Conservation (phyloP, 2,329 filamentous ascomycete species). For the Xylariaceae sp. region DNA sequence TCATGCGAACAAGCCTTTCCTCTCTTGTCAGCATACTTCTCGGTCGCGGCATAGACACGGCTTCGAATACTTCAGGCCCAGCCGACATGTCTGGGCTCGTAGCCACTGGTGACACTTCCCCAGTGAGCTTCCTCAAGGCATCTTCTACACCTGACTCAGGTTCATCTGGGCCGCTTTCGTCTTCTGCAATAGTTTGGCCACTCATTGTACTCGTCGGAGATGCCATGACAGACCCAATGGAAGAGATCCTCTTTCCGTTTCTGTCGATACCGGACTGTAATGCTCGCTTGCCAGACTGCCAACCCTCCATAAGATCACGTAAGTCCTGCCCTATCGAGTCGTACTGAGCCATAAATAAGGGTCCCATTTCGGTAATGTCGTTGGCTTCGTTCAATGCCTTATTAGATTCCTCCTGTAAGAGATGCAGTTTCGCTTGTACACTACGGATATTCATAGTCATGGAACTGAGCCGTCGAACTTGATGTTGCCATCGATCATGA, state of each 20-base stretch:
- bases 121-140: conserved; percentile 74
- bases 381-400: conserved; percentile 69
- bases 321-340: conserved; percentile 90
- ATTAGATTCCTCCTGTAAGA: conserved; percentile 86
- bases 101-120: conserved; percentile 52
- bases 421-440: conserved; percentile 89
- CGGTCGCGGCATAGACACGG: conserved; percentile 70
- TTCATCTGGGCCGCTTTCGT: conserved; percentile 53
- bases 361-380: conserved; percentile 70
- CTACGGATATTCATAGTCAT: conserved; percentile 87
- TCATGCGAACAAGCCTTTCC: conserved; percentile 81
- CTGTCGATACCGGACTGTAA: conserved; percentile 77
- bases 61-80: conserved; percentile 83
- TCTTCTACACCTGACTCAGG: conserved; percentile 44
- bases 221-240: conserved; percentile 51
- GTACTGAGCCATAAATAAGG: conserved; percentile 79
- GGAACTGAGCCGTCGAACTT: conserved; percentile 81
- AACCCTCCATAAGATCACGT: conserved; percentile 72
- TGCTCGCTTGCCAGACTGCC: conserved; percentile 83
- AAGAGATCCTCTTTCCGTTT: conserved; percentile 67
- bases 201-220: conserved; percentile 62
- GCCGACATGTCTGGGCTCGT: conserved; percentile 58
- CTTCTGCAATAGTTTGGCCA: conserved; percentile 61
- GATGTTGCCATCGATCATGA: conserved; percentile 80
- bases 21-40: conserved; percentile 72